phyloP scores from a whole-genome alignment of 2,329 filamentous ascomycete species.

The Scytalidium lignicola region DNA sequence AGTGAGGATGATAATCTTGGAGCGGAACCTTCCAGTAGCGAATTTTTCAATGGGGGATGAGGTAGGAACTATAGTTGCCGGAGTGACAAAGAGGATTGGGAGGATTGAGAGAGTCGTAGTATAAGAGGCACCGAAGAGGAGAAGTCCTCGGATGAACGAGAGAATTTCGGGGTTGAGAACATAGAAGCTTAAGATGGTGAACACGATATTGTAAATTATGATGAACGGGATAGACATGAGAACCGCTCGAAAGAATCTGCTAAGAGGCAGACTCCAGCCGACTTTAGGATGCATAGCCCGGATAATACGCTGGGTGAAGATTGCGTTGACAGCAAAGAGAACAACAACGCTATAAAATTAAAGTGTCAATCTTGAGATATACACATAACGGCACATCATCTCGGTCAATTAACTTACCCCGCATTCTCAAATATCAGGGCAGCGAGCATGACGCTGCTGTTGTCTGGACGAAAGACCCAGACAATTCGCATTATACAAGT shows the following conservation, averaged over 20 bases:
- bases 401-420: conserved; percentile 5
- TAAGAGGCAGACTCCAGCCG: conserved; percentile 58
- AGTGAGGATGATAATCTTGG: conserved; percentile 61
- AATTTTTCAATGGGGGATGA: conserved; percentile 47
- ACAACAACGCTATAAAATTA: conserved; percentile 47
- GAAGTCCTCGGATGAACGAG: conserved; percentile 32
- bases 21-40: conserved; percentile 59
- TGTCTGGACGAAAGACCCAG: conserved; percentile 48
- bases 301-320: conserved; percentile 70
- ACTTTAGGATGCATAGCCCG: conserved; percentile 64
- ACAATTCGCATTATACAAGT: conserved; percentile 44
- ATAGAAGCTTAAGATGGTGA: conserved; percentile 59
- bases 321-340: conserved; percentile 70
- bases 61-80: conserved; percentile 42
- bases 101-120: conserved; percentile 43
- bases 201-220: conserved; percentile 61
- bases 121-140: conserved; percentile 9
- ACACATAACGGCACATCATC: not conserved
- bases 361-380: not conserved
- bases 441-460: conserved; percentile 11
- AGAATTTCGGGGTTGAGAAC: conserved; percentile 48
- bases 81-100: conserved; percentile 58
- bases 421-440: conserved; percentile 16
- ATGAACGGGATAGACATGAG: conserved; percentile 52
- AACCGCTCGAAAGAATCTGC: conserved; percentile 48